Percentiles rank a stretch among this genome's conserved stretches.
These are phyloP conservation scores for Wickerhamomyces sp. DNA, from an alignment of 1,139 yeast genomes.

Conservation along the genomic window DNA sequence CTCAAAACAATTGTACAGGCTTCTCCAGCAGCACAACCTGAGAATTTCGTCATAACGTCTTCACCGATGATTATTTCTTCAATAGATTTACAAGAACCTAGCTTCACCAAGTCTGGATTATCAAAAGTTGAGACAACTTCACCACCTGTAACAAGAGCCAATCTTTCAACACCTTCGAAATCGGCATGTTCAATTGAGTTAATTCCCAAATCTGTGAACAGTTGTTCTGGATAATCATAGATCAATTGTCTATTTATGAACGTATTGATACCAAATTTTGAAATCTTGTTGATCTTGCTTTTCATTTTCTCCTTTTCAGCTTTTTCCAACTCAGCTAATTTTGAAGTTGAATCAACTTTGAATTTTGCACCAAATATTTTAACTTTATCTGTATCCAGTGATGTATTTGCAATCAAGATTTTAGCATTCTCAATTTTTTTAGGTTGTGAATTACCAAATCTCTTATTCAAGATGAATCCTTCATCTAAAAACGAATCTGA, in stretches of 20 bases:
- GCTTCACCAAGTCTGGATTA: slow-evolving; percentile 75
- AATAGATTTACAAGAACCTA: slow-evolving; percentile 85
- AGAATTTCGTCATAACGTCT: slow-evolving; percentile 73
- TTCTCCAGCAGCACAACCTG: slow-evolving; percentile 93
- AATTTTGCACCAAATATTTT: slow-evolving; percentile 97
- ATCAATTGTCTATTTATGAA: slow-evolving; percentile 94
- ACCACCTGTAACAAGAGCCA: slow-evolving; percentile 96
- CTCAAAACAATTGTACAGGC: slow-evolving; percentile 95
- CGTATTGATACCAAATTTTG: slow-evolving; percentile 76
- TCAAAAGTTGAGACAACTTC: slow-evolving; percentile 98
- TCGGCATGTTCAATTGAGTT: slow-evolving; percentile 98
- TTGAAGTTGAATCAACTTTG: slow-evolving; percentile 91
- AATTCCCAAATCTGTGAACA: slow-evolving; percentile 80
- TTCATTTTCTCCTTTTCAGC: slow-evolving; percentile 96
- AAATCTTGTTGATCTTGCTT: slow-evolving; percentile 80
- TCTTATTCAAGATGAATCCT: slow-evolving; percentile 87
- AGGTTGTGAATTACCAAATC: slow-evolving; percentile 93
- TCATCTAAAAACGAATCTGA: slow-evolving; percentile 92
- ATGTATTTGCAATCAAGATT: slow-evolving; percentile 89
- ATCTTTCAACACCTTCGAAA: slow-evolving; percentile 95
- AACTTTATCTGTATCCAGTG: slow-evolving; percentile 97
- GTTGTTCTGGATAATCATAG: slow-evolving; percentile 96
- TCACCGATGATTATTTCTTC: slow-evolving; percentile 95
- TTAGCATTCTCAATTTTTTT: slow-evolving; percentile 78
- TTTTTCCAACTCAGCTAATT: slow-evolving; percentile 90